phyloP scores from a whole-genome alignment of 1,139 yeast genomes.

The Yamadazyma dushanensis region DNA sequence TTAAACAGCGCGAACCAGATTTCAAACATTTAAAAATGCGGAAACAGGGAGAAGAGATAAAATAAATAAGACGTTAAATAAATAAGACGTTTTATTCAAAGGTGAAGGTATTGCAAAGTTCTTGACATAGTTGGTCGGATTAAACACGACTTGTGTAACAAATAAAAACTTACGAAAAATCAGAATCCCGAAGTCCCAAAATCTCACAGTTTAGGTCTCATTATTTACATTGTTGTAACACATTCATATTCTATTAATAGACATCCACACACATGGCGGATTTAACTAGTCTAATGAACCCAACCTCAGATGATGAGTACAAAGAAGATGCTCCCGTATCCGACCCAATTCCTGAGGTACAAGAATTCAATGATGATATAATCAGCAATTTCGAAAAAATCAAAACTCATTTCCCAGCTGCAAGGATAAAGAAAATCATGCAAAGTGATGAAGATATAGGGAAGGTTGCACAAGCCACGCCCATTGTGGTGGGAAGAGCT shows the following conservation, averaged over 20 bases:
- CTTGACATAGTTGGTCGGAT: no score
- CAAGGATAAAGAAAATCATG: constrained; percentile 93
- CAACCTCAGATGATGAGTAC: constrained; percentile 14
- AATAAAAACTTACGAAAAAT: no score
- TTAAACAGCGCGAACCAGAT: no score
- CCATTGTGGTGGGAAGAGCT: constrained; percentile 93
- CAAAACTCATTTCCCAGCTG: constrained; percentile 96
- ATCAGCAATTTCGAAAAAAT: constrained; percentile 49
- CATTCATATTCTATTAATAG: neutral
- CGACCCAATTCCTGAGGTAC: constrained; percentile 7
- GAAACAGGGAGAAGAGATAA: no score
- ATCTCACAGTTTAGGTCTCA: no score
- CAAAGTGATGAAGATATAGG: constrained; percentile 98
- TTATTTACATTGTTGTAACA: no score
- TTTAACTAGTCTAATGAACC: constrained; percentile 18
- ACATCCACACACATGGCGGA: constrained; percentile 13
- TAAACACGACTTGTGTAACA: no score
- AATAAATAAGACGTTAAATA: no score
- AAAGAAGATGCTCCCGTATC: constrained; percentile 1
- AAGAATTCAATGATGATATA: constrained; percentile 31
- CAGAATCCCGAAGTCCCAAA: no score
- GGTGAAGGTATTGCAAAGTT: no score
- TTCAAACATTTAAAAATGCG: no score
- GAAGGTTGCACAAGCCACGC: constrained; percentile 98
- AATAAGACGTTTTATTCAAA: no score